These are phyloP conservation scores for Auriscalpium vulgare DNA, from an alignment of 768 basidiomycete genomes.

Conservation along the genomic window DNA sequence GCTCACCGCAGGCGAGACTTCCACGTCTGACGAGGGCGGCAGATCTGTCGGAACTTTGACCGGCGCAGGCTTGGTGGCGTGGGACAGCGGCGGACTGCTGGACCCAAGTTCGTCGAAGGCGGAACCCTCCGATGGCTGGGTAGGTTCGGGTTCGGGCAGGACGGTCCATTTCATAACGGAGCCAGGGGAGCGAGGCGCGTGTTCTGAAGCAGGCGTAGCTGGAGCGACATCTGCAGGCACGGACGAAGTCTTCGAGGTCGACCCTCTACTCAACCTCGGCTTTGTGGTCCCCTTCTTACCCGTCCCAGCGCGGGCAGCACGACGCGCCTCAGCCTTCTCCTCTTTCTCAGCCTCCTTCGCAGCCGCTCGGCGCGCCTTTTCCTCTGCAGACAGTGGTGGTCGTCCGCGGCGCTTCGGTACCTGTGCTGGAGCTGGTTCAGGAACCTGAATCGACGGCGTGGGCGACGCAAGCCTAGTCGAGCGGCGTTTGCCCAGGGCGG, in stretches of 20 bases:
- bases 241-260: not conserved
- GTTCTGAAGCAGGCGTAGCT: not conserved
- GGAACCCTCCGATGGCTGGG: not conserved
- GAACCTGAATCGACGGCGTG: not conserved
- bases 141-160: not conserved
- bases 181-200: not conserved
- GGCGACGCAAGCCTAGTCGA: not conserved
- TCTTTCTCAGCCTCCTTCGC: slow-evolving; percentile 1
- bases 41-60: not conserved
- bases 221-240: not conserved
- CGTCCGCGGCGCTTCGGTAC: not conserved
- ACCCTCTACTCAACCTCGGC: not conserved
- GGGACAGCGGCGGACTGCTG: not conserved
- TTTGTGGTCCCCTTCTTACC: not conserved
- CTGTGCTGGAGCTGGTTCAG: not conserved
- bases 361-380: not conserved
- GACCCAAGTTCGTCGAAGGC: slow-evolving; percentile 3
- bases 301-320: not conserved
- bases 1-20: not conserved
- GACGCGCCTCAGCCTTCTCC: not conserved
- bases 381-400: not conserved
- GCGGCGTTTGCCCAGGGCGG: not conserved
- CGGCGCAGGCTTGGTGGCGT: not conserved
- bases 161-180: not conserved
- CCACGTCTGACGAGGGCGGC: not conserved